A percentile compares a stretch with the other conserved stretches of the same genome.
phyloP scores from a whole-genome alignment of 768 basidiomycete genomes.

The Suillus variegatus region DNA sequence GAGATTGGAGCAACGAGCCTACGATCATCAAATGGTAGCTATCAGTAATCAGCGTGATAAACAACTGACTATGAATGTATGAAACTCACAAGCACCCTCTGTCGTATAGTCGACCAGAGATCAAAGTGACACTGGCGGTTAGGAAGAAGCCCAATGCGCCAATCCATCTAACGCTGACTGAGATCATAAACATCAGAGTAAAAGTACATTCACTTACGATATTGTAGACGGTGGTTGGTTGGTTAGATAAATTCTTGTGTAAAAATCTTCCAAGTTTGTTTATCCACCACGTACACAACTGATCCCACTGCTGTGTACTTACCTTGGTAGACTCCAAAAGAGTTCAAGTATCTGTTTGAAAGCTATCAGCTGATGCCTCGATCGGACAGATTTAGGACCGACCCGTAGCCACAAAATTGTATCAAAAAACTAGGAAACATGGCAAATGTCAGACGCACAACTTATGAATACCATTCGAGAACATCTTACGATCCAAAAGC shows the following conservation, averaged over 20 bases:
- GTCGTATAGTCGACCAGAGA: constrained; percentile 46
- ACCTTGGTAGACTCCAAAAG: constrained; percentile 38
- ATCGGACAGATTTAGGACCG: not conserved
- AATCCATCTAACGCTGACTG: constrained; percentile 27
- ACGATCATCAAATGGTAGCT: constrained; percentile 12
- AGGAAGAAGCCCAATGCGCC: constrained; percentile 46
- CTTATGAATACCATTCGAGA: not conserved
- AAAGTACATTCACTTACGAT: constrained; percentile 20
- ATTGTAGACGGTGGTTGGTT: constrained; percentile 29
- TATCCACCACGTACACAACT: constrained; percentile 8
- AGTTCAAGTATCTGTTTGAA: constrained; percentile 22
- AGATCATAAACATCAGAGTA: constrained; percentile 28
- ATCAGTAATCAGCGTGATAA: constrained; percentile 23
- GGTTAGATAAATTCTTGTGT: constrained; percentile 31
- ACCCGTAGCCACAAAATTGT: constrained; percentile 32
- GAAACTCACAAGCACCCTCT: constrained; percentile 42
- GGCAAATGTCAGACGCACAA: not conserved
- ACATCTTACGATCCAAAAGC: constrained; percentile 12
- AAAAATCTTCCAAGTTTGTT: constrained; percentile 28
- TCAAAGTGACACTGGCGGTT: constrained; percentile 35
- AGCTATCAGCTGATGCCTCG: not conserved
- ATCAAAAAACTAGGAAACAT: constrained; percentile 20
- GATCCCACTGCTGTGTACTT: not conserved
- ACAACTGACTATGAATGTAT: constrained; percentile 8
- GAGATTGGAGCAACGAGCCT: constrained; percentile 16